Percentiles rank a stretch among this genome's conserved stretches.
phyloP scores from a whole-genome alignment of 2,329 filamentous ascomycete species.

The Trichoderma brevicompactum region DNA sequence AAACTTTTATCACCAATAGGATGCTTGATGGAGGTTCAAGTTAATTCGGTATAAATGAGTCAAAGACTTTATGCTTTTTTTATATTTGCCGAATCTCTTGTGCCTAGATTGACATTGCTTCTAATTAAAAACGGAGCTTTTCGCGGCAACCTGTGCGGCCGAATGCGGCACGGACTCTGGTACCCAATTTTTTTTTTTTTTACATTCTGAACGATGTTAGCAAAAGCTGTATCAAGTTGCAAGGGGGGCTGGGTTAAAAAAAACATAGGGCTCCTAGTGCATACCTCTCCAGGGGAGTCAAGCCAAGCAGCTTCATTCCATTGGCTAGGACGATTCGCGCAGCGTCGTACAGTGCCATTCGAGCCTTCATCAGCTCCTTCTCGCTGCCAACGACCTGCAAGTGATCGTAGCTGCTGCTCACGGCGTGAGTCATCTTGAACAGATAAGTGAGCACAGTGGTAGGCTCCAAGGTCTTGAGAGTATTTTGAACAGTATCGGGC shows the following conservation, averaged over 20 bases:
- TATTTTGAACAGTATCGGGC: constrained; percentile 84
- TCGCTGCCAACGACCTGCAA: constrained; percentile 82
- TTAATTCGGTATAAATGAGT: not conserved
- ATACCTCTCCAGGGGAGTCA: constrained; percentile 71
- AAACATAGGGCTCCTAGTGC: not conserved
- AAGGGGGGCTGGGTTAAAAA: not conserved
- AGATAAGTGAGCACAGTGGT: constrained; percentile 62
- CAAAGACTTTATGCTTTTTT: constrained; percentile 1
- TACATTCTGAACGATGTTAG: constrained; percentile 21
- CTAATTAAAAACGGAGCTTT: constrained; percentile 1
- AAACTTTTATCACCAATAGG: not conserved
- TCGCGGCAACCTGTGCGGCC: constrained; percentile 19
- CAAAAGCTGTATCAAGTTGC: not conserved
- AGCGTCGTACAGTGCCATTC: constrained; percentile 78
- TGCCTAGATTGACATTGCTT: not conserved
- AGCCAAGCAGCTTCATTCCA: constrained; percentile 79
- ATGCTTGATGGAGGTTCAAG: not conserved
- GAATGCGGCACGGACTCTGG: constrained; percentile 4
- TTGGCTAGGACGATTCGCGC: constrained; percentile 78
- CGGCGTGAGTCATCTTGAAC: constrained; percentile 82
- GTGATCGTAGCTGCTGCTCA: constrained; percentile 82
- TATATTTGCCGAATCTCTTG: not conserved
- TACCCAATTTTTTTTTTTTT: not conserved
- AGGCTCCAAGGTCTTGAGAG: constrained; percentile 81
- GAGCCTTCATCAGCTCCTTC: constrained; percentile 64